These are phyloP conservation scores for Pichia paraexigua DNA, from an alignment of 805 yeast genomes.

Conservation along the genomic window DNA sequence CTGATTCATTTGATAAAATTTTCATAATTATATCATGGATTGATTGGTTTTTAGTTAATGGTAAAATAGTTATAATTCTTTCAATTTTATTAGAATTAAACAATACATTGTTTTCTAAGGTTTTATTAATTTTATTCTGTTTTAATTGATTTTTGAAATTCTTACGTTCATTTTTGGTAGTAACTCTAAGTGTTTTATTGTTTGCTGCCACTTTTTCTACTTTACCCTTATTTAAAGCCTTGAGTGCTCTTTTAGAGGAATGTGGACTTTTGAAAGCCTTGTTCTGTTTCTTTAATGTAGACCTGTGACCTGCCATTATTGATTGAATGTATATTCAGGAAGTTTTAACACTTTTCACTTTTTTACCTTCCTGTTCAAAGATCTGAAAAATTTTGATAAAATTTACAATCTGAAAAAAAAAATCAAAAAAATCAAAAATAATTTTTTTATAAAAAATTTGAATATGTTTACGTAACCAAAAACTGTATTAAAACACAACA, in stretches of 20 bases:
- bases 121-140: conserved; percentile 56
- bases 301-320: conserved; percentile 71
- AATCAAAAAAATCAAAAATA: neutral
- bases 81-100: conserved; percentile 68
- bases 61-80: conserved; percentile 71
- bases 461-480: neutral
- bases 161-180: conserved; percentile 57
- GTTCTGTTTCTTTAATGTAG: conserved; percentile 75
- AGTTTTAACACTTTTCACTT: neutral
- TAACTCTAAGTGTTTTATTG: conserved; percentile 32
- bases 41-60: conserved; percentile 67
- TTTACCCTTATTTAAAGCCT: conserved; percentile 76
- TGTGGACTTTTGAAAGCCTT: conserved; percentile 90
- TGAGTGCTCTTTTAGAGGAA: conserved; percentile 80
- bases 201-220: conserved; percentile 53
- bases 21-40: conserved; percentile 45
- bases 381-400: neutral
- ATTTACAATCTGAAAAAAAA: neutral
- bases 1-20: conserved; percentile 33
- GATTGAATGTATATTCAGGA: neutral
- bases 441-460: too few relatives aligned
- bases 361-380: neutral
- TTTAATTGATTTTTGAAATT: conserved; percentile 73
- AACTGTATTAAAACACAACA: too few relatives aligned
- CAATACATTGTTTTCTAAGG: conserved; percentile 52